These are phyloP conservation scores for Phytophthora kernoviae DNA, from an alignment of 352 stramenopile genomes.

Conservation along the genomic window DNA sequence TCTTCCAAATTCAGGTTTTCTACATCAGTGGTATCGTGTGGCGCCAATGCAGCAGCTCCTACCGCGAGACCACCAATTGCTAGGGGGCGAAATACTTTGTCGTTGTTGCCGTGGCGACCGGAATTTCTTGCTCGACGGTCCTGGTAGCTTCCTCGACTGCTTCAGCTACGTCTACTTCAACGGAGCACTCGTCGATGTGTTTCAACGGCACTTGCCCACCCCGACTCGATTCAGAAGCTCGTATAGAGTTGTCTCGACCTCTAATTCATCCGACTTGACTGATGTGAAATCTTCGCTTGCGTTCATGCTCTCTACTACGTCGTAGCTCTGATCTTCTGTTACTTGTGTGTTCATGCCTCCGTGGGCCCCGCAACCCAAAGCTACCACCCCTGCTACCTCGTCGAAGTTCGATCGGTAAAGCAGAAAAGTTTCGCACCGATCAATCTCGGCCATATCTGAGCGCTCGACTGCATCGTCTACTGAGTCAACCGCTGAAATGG, in stretches of 20 bases:
- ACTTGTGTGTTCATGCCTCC: conserved; percentile 26
- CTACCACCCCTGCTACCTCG: conserved; percentile 13
- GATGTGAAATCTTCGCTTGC: conserved; percentile 13
- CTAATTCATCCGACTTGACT: conserved; percentile 19
- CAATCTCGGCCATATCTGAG: conserved; percentile 13
- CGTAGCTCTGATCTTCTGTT: conserved; percentile 6
- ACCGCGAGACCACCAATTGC: conserved; percentile 1
- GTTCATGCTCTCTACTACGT: conserved; percentile 2
- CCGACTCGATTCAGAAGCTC: conserved; percentile 13
- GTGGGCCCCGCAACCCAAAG: conserved; percentile 21
- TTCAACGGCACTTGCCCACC: conserved; percentile 2
- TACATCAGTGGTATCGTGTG: background rate
- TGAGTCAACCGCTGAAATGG: conserved; percentile 21
- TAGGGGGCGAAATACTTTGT: background rate
- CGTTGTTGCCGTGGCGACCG: background rate
- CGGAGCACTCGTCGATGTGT: background rate
- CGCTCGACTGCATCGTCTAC: conserved; percentile 14
- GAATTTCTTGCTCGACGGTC: background rate
- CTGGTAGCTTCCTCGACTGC: background rate
- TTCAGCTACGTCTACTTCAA: background rate
- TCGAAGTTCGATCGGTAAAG: conserved; percentile 20
- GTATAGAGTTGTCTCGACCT: conserved; percentile 20
- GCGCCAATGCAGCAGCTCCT: conserved; percentile 4
- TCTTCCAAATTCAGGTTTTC: conserved; percentile 3
- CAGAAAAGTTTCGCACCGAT: conserved; percentile 16